Base-by-base conservation (phyloP, 306 rosid genomes). In the Crotalaria pallida region DNA sequence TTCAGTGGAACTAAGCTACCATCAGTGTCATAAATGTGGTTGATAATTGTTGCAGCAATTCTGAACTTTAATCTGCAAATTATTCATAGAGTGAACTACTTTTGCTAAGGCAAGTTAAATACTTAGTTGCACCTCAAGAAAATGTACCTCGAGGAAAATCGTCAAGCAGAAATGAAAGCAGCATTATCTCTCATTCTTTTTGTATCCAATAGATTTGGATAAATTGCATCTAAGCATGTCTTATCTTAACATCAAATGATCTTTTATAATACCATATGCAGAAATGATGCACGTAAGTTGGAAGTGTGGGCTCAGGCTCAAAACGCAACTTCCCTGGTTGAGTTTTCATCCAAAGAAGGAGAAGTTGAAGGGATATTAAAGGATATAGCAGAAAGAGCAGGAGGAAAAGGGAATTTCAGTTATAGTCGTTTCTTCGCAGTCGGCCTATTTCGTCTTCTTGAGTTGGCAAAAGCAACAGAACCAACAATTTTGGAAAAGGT, bases 401-500 rank as follows among this genome's bases (percentile, higher is more conserved):
- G 81, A 48, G 73, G 87, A 44, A 85, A 89, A 72, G 90, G 84
- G 36, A 86, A 76, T 78, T 89, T 89, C 84, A 79, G 93, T 81
- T 89, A 90, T 75, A 92, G 96, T 65, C 96, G 96, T 49, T 92
- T 92, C 85, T 86, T 92, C 66, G 98, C 98, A 19, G 79, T 92
- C 36, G 98, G 98, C 41, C 93, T 92, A 27, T 92, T 92, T 59
- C 96, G 98, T 50, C 83, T 92, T 59, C 88, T 90, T 58, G 98
- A 92, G 80, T 79, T 92, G 85, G 88, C 89, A 73, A 88, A 85
- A 79, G 93, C 91, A 58, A 84, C 91, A 21, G 96, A 92, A 68
- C 96, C 98, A 67, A 73, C 85, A 33, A 75, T 85, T 64, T 73
- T 92, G 77, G 98, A 92, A 77, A 92, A 92, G 98, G 96, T 92